These are phyloP conservation scores for Prosopis cineraria DNA, from an alignment of 306 rosid species.

Conservation along the genomic window DNA sequence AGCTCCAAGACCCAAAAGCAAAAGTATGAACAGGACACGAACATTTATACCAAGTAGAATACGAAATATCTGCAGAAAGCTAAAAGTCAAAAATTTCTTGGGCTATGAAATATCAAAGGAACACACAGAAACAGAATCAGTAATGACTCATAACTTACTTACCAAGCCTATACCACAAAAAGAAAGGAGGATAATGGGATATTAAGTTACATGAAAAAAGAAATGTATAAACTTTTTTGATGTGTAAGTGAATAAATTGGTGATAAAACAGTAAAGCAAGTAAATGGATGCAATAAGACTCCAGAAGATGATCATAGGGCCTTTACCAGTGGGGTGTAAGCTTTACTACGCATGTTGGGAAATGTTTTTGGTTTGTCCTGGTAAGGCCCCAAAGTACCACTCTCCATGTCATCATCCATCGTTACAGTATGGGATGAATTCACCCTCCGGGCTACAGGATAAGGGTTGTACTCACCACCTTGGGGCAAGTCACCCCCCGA, in stretches of 20 bases:
- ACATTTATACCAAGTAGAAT: slow-evolving; percentile 70
- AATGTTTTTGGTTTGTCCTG: slow-evolving; percentile 81
- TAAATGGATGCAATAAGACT: slow-evolving; percentile 3
- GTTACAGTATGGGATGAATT: slow-evolving; percentile 62
- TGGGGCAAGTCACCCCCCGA: slow-evolving; percentile 99
- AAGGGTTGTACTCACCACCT: slow-evolving; percentile 73
- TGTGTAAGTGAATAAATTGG: not conserved
- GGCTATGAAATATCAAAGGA: not conserved
- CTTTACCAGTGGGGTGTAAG: slow-evolving; percentile 78
- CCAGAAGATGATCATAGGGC: not conserved
- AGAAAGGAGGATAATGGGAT: not conserved
- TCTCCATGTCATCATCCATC: slow-evolving; percentile 79
- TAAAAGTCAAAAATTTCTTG: slow-evolving; percentile 14
- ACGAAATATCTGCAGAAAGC: slow-evolving; percentile 76
- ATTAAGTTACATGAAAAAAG: not conserved
- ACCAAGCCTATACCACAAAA: not conserved
- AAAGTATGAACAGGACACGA: slow-evolving; percentile 67
- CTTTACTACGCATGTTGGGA: slow-evolving; percentile 91
- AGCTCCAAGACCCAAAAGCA: slow-evolving; percentile 69
- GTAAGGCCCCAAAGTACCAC: slow-evolving; percentile 64
- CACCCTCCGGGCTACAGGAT: slow-evolving; percentile 68
- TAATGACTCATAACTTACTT: not conserved
- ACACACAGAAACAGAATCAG: not conserved
- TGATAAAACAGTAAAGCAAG: slow-evolving; percentile 12
- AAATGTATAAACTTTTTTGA: not conserved